Evolutionary conservation across 2,329 filamentous ascomycete species (phyloP).

Genomic region (Sporothrix mexicana): DNA sequence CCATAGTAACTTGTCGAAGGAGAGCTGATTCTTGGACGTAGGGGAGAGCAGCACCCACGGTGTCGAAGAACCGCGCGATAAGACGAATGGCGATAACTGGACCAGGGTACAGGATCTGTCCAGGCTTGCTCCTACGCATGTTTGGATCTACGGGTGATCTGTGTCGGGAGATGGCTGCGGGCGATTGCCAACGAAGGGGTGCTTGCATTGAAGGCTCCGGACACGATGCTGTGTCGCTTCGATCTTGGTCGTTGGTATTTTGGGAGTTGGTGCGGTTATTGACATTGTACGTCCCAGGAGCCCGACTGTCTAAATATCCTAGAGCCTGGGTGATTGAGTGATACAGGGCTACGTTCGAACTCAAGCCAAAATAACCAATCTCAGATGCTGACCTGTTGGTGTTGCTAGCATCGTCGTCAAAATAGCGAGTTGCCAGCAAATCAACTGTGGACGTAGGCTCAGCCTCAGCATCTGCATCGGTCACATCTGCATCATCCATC

Average conservation of each 20-base stretch:
- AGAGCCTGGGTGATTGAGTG: conserved; percentile 10
- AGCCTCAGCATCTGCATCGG: background rate
- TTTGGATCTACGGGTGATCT: background rate
- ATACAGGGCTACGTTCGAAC: conserved; percentile 6
- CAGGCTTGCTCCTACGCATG: too few species aligned
- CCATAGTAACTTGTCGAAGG: background rate
- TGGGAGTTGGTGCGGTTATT: background rate
- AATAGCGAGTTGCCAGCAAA: background rate
- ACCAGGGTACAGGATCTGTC: background rate
- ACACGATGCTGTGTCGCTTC: background rate
- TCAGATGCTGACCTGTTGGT: background rate
- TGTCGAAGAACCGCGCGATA: background rate
- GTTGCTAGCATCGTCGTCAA: background rate
- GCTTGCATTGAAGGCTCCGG: too few species aligned
- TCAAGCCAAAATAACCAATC: conserved; percentile 14
- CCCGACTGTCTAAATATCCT: background rate
- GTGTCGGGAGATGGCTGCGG: background rate
- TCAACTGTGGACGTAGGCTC: background rate
- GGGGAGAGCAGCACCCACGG: background rate
- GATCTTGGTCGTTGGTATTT: background rate
- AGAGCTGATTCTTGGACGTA: conserved; percentile 7
- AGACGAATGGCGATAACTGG: background rate
- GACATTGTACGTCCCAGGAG: too few species aligned
- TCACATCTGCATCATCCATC: background rate
- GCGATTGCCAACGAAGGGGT: too few species aligned